phyloP scores from a whole-genome alignment of 495 filamentous ascomycete species.

The Pyronema omphalodes region DNA sequence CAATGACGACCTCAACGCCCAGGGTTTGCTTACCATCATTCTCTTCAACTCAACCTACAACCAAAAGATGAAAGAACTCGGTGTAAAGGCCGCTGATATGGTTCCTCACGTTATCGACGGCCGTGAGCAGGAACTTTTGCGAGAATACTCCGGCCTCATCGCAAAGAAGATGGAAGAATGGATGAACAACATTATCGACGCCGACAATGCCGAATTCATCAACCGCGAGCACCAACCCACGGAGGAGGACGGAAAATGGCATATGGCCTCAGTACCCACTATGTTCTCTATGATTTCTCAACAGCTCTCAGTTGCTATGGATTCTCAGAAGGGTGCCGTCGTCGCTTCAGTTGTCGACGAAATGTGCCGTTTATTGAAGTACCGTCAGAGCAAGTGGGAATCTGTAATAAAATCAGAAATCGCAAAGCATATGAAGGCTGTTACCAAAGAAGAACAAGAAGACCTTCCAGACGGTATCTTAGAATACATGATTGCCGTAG shows the following conservation, averaged over 20 bases:
- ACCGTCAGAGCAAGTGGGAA: conserved; percentile 69
- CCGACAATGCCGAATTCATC: conserved; percentile 62
- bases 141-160: conserved; percentile 85
- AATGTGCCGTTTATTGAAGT: conserved; percentile 71
- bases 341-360: conserved; percentile 84
- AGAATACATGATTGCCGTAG: conserved; percentile 90
- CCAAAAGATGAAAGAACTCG: conserved; percentile 80
- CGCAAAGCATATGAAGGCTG: conserved; percentile 42
- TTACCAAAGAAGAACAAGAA: conserved; percentile 33
- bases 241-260: conserved; percentile 42
- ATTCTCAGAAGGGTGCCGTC: conserved; percentile 67
- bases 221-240: conserved; percentile 50
- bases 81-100: conserved; percentile 52
- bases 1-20: conserved; percentile 49
- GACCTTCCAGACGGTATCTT: conserved; percentile 27
- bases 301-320: conserved; percentile 61
- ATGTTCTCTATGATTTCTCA: conserved; percentile 97
- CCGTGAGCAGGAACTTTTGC: conserved; percentile 69
- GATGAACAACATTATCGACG: conserved; percentile 75
- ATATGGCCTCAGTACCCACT: conserved; percentile 27
- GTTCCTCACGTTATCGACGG: conserved; percentile 71
- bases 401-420: conserved; percentile 75
- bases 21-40: conserved; percentile 43
- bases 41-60: conserved; percentile 94
- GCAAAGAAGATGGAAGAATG: conserved; percentile 90